Evolutionary conservation across 2,329 filamentous ascomycete species (phyloP), one percentile per base, ranked within the genome.

Genomic region (Colletotrichum camelliae): DNA sequence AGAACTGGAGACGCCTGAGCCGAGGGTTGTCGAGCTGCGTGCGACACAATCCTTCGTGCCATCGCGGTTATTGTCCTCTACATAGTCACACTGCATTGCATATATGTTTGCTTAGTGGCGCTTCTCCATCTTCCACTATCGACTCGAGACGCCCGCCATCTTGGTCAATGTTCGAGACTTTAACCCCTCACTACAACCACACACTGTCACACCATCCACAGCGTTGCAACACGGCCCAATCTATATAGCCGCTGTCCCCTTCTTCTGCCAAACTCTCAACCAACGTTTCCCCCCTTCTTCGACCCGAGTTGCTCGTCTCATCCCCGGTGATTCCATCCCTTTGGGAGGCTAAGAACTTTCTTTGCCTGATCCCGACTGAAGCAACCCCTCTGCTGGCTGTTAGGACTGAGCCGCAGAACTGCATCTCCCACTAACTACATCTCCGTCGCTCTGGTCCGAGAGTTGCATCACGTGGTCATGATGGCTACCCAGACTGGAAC

Each of bases 401-500:
- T 77, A 71, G 76, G 78, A 75, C 77, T 69, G 74, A 78, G 78
- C 69, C 31, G 77, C 60, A 39, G 58, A 65, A 58, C 60, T n/a
- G 48, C 48, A 39, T 35, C 57, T 31, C 5, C 12, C 55, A 52
- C 31, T 55, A 33, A 70, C 60, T 57, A 21, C 43, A 52, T 52
- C 8, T 67, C 57, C 24, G 18, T 12, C 64, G 29, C 15, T 57
- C 27, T 61, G 24, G 64, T 33, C n/a, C 24, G 24, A 64, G 64
- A 48, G 31, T 18, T 21, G 18, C 60, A 57, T 48, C 71, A 62
- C 67, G 43, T 71, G 66, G 60, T 57, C 60, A 62, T n/a, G 69
- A 88, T 88, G 86, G 79, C 86, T 48, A 83, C 81, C 74, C 80
- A 80, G 66, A 81, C 83, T 48, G 83, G 81, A 72, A 82, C 83